Conservation (phyloP, 148 eudicot species). For the Pharnaceum exiguum region DNA sequence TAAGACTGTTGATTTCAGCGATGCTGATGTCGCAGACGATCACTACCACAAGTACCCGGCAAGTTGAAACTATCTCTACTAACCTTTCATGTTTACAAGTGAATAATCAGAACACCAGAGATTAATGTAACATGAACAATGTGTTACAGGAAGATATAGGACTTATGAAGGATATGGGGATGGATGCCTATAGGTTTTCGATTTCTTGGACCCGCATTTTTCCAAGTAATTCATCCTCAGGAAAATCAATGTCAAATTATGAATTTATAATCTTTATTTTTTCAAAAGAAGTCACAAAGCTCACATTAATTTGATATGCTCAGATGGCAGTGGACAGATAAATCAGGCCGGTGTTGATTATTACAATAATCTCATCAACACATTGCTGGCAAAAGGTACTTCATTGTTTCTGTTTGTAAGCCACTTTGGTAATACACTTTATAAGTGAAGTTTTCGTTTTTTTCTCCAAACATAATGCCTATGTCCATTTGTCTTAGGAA, state of each 20-base stretch:
- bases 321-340: background rate
- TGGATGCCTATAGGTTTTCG: constrained; percentile 3
- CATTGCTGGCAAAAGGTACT: constrained; percentile 2
- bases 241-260: background rate
- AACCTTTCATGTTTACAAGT: too few species aligned
- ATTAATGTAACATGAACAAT: too few species aligned
- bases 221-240: background rate
- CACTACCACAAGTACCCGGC: too few species aligned
- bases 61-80: too few species aligned
- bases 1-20: too few species aligned
- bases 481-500: background rate
- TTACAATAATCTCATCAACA: constrained; percentile 1
- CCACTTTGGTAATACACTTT: background rate
- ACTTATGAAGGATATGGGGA: constrained; percentile 3
- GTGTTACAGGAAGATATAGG: constrained; percentile 2
- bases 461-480: too few species aligned
- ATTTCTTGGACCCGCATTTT: constrained; percentile 1
- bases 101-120: too few species aligned
- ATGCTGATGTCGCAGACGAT: too few species aligned
- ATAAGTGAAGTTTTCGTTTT: background rate
- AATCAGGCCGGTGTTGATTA: background rate
- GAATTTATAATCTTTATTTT: background rate
- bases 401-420: background rate
- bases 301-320: background rate
- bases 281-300: background rate